Evolutionary conservation across 164 flowering plant genomes (phyloP), one percentile per base, ranked within the genome.

Genomic region (Vitis cinerea): DNA sequence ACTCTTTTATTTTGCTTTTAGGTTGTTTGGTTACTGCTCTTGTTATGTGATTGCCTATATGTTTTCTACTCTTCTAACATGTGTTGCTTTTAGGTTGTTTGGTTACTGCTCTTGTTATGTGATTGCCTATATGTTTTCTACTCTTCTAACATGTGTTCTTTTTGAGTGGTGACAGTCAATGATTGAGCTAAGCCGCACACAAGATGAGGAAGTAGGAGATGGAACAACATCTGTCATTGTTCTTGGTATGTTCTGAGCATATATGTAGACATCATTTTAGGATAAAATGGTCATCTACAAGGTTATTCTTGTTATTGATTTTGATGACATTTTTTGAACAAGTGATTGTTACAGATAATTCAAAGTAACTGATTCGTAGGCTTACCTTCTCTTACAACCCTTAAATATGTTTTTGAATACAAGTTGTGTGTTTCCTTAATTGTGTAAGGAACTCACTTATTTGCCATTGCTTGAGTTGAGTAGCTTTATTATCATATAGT

Each of bases 141-240:
- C n/a, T 1, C 17, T 0, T 19, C 59, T 55, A 13, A 12, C 14
- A 56, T 6, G 8, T 31, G 57, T 74, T 69, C 16, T 72, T 17
- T 17, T 44, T 66, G 55, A 14, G 29, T 31, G 57, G 16, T 70
- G 50, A 64, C 91, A 94, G 98, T 88, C 98, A 16, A 92, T 94
- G 97, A 92, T 94, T 78, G 97, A 94, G 74, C 83, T 94, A 23
- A 94, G 99, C 72, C 91, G 96, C 64, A 88, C 99, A 59, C 99
- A 92, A 79, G 99, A 94, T 82, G 98, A 92, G 85, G 99, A 94
- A 83, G 98, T 95, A 4, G 99, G 99, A 15, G 99, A 95, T 86
- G 99, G 99, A 66, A 95, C 99, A 12, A 92, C 99, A 44, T 95
- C 99, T 37, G 99, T 95, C 17, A 95, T 95, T 66, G 86, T 95